Percentiles rank a stretch among this genome's conserved stretches.
phyloP scores from a whole-genome alignment of 345 rosid species.

The Aurinia saxatilis region DNA sequence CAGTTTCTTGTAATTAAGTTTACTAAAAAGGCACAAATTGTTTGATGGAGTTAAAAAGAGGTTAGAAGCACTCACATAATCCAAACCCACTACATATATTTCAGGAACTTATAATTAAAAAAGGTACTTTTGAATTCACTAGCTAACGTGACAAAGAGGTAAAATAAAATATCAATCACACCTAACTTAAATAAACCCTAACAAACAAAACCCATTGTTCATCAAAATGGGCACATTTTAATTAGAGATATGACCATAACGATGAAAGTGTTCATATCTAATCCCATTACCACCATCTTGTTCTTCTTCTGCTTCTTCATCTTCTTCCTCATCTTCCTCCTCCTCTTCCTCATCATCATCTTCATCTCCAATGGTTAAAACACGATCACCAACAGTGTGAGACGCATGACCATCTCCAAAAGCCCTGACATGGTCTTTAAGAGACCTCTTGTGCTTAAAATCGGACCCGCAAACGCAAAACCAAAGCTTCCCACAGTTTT shows the following conservation, averaged over 20 bases:
- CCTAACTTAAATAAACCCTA: slow-evolving; percentile 15
- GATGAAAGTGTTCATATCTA: slow-evolving; percentile 23
- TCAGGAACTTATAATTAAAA: background rate
- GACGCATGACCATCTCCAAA: slow-evolving; percentile 93
- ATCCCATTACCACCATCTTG: slow-evolving; percentile 1
- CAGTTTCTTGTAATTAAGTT: background rate
- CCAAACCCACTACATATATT: slow-evolving; percentile 11
- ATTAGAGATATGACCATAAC: slow-evolving; percentile 18
- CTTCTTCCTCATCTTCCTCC: slow-evolving; percentile 9
- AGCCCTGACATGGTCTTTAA: slow-evolving; percentile 91
- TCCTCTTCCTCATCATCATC: slow-evolving; percentile 20
- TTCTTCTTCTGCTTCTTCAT: slow-evolving; percentile 6
- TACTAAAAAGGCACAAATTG: background rate
- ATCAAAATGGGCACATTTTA: background rate
- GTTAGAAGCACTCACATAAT: background rate
- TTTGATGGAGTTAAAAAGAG: slow-evolving; percentile 6
- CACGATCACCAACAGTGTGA: slow-evolving; percentile 41
- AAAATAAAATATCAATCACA: background rate
- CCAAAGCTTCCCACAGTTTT: slow-evolving; percentile 97
- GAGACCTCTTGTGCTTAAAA: slow-evolving; percentile 96
- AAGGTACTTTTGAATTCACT: slow-evolving; percentile 4
- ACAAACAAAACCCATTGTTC: background rate
- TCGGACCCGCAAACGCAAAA: slow-evolving; percentile 96
- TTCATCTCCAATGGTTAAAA: slow-evolving; percentile 18
- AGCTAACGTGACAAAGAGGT: slow-evolving; percentile 9